Base-by-base conservation (phyloP, 2,329 filamentous ascomycete genomes). In the Pyrenochaeta sp. region DNA sequence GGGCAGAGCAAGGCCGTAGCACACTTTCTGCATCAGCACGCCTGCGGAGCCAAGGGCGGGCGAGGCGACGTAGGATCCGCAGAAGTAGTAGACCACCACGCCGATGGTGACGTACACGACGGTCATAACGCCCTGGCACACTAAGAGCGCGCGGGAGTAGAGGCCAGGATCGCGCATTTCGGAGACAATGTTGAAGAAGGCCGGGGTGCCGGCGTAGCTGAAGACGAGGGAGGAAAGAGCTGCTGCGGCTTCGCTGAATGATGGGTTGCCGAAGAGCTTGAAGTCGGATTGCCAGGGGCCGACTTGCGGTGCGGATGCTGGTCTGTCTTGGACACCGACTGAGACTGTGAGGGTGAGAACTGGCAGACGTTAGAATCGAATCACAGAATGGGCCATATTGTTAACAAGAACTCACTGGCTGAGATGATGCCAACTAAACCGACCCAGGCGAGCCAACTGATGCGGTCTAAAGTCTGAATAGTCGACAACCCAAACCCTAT, bases 1-100 rank as follows among this genome's bases (percentile, higher is more conserved):
- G 4, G 85, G 85, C 6, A 86, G 76, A 1, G 86, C 86, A 43
- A 89, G 74, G 9, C 84, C 85, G 70, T 84, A 89, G 22, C 86
- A 86, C 11, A 86, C 73, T 60, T 87, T 87, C 28, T 81, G 77
- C 43, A 88, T 73, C 0, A 77, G 60, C 4, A 63, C 61, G 9
- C 79, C 77, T 2, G 85, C 81, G 0, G 84, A 86, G 7, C 84
- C 82, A 2, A 90, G 76, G 0, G 87, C 86, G 0, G 87, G 87
- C 1, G 82, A 85, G 1, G 78, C 75, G 3, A 89, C 85, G 18
- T 76, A 71, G 0, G 74, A 72, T 1, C 87, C 87, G 8, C 81
- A 83, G 58, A 79, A 89, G 43, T 81, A 75, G 71, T 90, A 90
- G 51, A 88, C 84, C 19, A 89, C 79, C 7, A 82, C 78, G 3